Evolutionary conservation across 805 yeast genomes (phyloP).

Genomic region (Groenewaldozyma salmanticensis): DNA sequence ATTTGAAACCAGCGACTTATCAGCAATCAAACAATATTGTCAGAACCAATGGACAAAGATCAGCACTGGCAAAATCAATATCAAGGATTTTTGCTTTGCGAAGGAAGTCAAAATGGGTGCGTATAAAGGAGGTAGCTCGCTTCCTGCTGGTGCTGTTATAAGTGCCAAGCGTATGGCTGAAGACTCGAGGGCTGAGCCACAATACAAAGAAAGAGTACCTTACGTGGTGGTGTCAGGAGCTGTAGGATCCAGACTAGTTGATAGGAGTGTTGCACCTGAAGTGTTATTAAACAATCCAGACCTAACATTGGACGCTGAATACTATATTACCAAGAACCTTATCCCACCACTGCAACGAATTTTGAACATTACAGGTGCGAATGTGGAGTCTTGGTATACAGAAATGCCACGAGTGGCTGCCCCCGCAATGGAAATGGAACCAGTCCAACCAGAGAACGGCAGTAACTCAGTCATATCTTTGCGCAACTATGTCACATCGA

Average conservation of each 20-base stretch:
- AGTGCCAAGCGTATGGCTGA: slow-evolving; percentile 50
- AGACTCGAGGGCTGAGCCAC: slow-evolving; percentile 75
- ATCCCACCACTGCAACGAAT: slow-evolving; percentile 86
- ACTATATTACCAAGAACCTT: slow-evolving; percentile 73
- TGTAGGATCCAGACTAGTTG: slow-evolving; percentile 50
- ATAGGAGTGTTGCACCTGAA: slow-evolving; percentile 71
- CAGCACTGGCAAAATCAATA: slow-evolving; percentile 47
- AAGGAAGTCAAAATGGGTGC: slow-evolving; percentile 80
- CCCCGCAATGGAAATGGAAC: not conserved
- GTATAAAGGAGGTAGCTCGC: slow-evolving; percentile 57
- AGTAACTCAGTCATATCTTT: not conserved
- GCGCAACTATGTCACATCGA: not conserved
- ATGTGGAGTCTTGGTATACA: slow-evolving; percentile 64
- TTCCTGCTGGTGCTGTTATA: slow-evolving; percentile 89
- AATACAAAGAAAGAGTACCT: slow-evolving; percentile 80
- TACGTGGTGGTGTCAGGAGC: slow-evolving; percentile 65
- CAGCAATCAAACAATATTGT: slow-evolving; percentile 58
- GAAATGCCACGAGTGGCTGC: slow-evolving; percentile 46
- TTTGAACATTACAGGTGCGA: slow-evolving; percentile 74
- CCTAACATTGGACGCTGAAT: slow-evolving; percentile 59
- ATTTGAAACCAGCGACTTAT: slow-evolving; percentile 64
- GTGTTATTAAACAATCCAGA: slow-evolving; percentile 43
- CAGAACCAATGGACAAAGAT: slow-evolving; percentile 59
- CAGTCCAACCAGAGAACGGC: not conserved
- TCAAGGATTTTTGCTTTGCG: slow-evolving; percentile 85